Conservation (phyloP, 2,329 filamentous ascomycete genomes). For the Phyllosticta citribraziliensis region DNA sequence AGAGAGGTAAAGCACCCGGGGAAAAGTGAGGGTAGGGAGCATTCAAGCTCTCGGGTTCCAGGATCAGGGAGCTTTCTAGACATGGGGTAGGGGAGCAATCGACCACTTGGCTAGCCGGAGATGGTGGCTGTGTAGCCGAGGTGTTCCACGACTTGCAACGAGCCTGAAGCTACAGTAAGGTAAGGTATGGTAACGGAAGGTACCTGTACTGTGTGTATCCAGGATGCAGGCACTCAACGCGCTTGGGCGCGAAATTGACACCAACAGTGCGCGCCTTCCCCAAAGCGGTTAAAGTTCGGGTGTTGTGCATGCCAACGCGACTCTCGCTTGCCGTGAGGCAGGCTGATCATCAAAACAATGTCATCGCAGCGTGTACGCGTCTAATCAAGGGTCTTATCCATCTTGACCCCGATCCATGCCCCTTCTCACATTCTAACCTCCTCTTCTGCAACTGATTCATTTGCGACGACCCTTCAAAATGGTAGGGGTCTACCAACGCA, state of each 20-base stretch:
- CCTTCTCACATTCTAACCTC: background rate
- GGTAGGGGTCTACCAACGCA: background rate
- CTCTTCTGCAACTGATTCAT: background rate
- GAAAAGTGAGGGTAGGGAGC: no score
- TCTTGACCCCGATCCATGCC: background rate
- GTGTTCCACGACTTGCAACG: no score
- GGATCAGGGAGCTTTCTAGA: no score
- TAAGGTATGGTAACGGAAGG: no score
- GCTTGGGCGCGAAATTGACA: background rate
- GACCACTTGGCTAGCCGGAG: no score
- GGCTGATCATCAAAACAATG: background rate
- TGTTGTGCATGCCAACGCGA: constrained; percentile 1
- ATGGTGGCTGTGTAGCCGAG: no score
- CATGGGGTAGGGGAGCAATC: no score
- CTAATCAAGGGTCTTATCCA: background rate
- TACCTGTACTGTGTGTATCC: no score
- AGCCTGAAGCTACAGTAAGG: no score
- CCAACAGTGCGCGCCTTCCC: background rate
- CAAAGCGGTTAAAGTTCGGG: constrained; percentile 3
- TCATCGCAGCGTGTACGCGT: background rate
- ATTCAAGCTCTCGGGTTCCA: no score
- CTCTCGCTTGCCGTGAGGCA: background rate
- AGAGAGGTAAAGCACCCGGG: no score
- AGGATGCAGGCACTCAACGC: background rate
- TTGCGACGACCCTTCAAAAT: background rate